Base-by-base conservation (phyloP, 176 grass and related monocot species). In the Echinochloa phyllopogon region DNA sequence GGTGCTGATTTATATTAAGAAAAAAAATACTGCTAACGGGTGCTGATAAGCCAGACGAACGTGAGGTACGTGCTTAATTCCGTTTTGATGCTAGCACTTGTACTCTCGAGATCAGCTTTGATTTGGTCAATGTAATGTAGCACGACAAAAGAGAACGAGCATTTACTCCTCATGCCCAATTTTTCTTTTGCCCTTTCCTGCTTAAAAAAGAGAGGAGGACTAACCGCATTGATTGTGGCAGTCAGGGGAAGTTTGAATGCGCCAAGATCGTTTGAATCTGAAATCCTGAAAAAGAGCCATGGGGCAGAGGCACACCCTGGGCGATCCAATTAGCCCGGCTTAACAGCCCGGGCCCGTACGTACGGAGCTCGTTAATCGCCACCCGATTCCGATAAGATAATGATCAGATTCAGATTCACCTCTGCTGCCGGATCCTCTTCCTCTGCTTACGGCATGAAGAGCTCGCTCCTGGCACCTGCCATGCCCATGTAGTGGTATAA, bases 81-180 rank as follows among this genome's bases (percentile, higher is more conserved):
- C 40, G 16, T 8, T 66, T 40, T 10, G 36, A 39, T 20, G 64
- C 36, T 39, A 18, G 6, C 16, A 3, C 53, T 56, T 0, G 23
- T 29, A 25, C 25, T 33, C 29, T 33, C 25, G 5, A 3, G 15
- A 53, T 17, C 60, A 64, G 27, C 14, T 39, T 9, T 47, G 6
- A 6, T 21, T 4, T 6, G 57, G 50, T 21, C 39, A 43, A n/a
- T n/a, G 53, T 47, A 68, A 58, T 5, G 18, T 75, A 76, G 87
- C 82, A 51, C 51, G 43, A 21, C 77, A 85, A 85, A 80, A 76
- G 61, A 85, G 87, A 79, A 14, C 61, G 61, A 75, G 82, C 87
- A 76, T 85, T 65, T 45, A 85, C 68, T 74, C 27, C 68, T 65
- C 8, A 25, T 33, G 44, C 49, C 6, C 12, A 36, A 4, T 6